Conservation (phyloP, 108 stramenopile genomes). For the Skeletonema menzelii region DNA sequence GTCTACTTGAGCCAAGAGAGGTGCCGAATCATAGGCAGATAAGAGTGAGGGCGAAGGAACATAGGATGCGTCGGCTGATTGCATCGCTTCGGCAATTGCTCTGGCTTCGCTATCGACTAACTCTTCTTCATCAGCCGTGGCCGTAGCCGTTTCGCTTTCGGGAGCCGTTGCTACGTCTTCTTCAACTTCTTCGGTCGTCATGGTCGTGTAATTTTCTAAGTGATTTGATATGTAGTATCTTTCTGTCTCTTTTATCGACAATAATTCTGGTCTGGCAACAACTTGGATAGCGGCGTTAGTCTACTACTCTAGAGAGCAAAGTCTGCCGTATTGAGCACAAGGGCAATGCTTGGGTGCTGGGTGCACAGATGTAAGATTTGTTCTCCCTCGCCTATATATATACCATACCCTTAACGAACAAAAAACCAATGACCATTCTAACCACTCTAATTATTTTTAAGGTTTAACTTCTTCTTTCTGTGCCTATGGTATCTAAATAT, state of each 20-base stretch:
- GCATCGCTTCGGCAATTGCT: slow-evolving; percentile 83
- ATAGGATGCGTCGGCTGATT: slow-evolving; percentile 69
- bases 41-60: slow-evolving; percentile 64
- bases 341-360: no score
- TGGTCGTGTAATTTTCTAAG: background rate
- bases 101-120: slow-evolving; percentile 54
- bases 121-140: background rate
- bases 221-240: background rate
- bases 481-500: no score
- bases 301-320: no score
- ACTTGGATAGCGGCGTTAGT: no score
- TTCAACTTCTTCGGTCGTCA: slow-evolving; percentile 7
- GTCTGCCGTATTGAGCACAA: no score
- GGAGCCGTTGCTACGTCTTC: slow-evolving; percentile 6
- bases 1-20: slow-evolving; percentile 74
- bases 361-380: no score
- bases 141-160: background rate
- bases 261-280: no score
- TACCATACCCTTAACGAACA: no score
- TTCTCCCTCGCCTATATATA: no score
- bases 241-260: background rate
- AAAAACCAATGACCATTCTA: no score
- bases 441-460: no score
- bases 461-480: no score
- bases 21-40: slow-evolving; percentile 51